Conservation (phyloP, 306 rosid genomes). For the Rosa multiflora region DNA sequence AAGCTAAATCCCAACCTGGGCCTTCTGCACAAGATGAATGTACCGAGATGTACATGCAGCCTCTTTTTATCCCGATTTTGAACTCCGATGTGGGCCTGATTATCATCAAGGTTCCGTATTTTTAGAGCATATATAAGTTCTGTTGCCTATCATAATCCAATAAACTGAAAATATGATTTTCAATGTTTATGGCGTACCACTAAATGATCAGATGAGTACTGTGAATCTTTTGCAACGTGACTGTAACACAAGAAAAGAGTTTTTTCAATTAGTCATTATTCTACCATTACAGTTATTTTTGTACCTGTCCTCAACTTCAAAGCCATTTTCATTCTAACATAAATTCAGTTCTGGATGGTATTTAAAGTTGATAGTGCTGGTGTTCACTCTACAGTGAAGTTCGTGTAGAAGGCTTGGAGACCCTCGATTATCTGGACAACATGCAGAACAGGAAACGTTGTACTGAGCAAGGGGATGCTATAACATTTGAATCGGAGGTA, state of each 20-base stretch:
- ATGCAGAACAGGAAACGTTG: conserved; percentile 74
- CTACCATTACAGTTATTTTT: not conserved
- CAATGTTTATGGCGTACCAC: not conserved
- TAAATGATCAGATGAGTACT: not conserved
- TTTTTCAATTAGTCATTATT: not conserved
- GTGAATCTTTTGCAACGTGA: not conserved
- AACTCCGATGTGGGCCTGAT: not conserved
- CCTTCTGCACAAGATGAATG: not conserved
- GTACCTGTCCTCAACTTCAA: not conserved
- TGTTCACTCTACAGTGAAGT: conserved; percentile 94
- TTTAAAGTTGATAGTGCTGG: conserved; percentile 28
- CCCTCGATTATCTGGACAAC: conserved; percentile 94
- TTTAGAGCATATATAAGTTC: not conserved
- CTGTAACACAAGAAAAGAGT: not conserved
- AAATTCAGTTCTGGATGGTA: conserved; percentile 10
- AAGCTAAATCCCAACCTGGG: not conserved
- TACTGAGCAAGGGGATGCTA: conserved; percentile 96
- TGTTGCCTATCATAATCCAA: not conserved
- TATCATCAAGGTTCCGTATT: not conserved
- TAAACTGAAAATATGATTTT: not conserved
- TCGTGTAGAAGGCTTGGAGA: conserved; percentile 96
- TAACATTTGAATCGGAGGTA: conserved; percentile 96
- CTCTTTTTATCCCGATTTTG: not conserved
- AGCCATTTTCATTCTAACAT: not conserved
- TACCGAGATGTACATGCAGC: not conserved